These are phyloP conservation scores for Aspergillus sp. DNA, from an alignment of 2,329 filamentous ascomycete species.

Conservation along the genomic window DNA sequence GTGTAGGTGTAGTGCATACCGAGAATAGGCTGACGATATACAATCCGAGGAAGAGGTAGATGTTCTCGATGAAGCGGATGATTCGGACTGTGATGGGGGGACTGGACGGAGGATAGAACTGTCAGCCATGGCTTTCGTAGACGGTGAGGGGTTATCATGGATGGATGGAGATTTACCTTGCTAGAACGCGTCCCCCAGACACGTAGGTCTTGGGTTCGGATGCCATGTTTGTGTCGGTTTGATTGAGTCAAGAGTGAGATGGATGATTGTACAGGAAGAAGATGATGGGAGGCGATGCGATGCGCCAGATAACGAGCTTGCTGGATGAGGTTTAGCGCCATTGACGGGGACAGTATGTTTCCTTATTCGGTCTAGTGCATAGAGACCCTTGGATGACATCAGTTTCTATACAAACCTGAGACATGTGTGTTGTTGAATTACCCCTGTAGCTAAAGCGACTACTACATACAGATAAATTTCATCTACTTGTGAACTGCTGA, in stretches of 20 bases:
- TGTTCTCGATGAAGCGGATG: conserved; percentile 41
- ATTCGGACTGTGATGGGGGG: conserved; percentile 49
- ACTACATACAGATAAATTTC: no score
- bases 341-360: not conserved
- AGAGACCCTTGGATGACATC: not conserved
- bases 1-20: conserved; percentile 33
- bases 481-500: no score
- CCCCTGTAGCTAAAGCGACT: no score
- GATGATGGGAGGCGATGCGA: conserved; percentile 6
- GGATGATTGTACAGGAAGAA: not conserved
- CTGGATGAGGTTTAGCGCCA: not conserved
- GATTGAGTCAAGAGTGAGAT: not conserved
- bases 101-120: conserved; percentile 28
- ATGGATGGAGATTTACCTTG: conserved; percentile 29
- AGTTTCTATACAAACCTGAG: not conserved
- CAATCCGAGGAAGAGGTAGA: conserved; percentile 52
- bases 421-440: not conserved
- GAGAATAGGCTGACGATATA: conserved; percentile 53
- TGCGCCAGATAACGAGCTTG: not conserved
- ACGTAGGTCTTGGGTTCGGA: conserved; percentile 38
- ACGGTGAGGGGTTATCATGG: not conserved
- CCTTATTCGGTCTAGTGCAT: not conserved
- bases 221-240: conserved; percentile 32
- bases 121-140: not conserved
- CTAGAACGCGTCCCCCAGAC: conserved; percentile 43